Percentiles rank a stretch among this genome's conserved stretches.
These are phyloP conservation scores for Fagopyrum homotropicum DNA, from an alignment of 148 eudicot genomes.

Conservation along the genomic window DNA sequence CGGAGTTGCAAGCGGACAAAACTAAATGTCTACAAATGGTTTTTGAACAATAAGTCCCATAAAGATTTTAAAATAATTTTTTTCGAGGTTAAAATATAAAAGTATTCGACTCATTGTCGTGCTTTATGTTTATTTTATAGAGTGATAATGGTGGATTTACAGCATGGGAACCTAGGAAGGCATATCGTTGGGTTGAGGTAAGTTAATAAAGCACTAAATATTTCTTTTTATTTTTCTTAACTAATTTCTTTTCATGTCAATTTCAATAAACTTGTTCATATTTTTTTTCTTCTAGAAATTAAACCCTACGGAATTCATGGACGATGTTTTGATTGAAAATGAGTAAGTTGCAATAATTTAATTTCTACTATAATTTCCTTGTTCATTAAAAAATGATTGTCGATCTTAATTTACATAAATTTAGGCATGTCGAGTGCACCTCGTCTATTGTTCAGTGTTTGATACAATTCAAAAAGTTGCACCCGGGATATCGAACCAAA, in stretches of 20 bases:
- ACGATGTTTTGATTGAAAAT: slow-evolving; percentile 43
- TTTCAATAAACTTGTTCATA: not conserved
- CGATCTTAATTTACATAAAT: not conserved
- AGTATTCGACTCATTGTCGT: not conserved
- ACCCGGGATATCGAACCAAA: slow-evolving; percentile 32
- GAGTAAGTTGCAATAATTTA: slow-evolving; percentile 27
- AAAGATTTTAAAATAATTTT: no score
- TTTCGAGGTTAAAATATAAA: no score
- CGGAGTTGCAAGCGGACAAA: no score
- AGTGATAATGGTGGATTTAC: slow-evolving; percentile 45
- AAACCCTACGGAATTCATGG: slow-evolving; percentile 51
- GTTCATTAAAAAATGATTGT: not conserved
- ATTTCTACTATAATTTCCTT: not conserved
- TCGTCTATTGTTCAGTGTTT: slow-evolving; percentile 35
- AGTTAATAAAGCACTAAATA: not conserved
- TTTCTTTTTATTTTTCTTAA: not conserved
- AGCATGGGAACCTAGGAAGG: slow-evolving; percentile 40
- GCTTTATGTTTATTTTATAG: slow-evolving; percentile 12
- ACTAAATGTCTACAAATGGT: no score
- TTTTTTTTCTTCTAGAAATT: slow-evolving; percentile 32
- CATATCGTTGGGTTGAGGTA: slow-evolving; percentile 50
- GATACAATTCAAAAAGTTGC: slow-evolving; percentile 25
- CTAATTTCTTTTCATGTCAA: not conserved
- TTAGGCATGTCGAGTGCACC: slow-evolving; percentile 34
- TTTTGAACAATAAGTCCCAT: no score